Evolutionary conservation across 352 stramenopile species (phyloP).

Genomic region (Pythium brachiatum): DNA sequence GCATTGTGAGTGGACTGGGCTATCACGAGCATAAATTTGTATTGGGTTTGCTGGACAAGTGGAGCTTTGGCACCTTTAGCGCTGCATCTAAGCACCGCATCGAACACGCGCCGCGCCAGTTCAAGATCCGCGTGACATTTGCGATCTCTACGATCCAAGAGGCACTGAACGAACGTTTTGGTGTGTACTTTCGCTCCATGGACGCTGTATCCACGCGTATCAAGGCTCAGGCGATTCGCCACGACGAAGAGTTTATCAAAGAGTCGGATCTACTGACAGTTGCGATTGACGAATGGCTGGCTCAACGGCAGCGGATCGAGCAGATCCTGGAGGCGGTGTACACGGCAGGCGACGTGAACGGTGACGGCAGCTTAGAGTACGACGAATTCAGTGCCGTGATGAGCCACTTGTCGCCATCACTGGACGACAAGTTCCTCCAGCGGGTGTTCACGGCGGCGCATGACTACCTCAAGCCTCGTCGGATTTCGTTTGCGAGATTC

Average conservation of each 20-base stretch:
- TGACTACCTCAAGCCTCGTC: constrained; percentile 50
- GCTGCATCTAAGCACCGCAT: constrained; percentile 53
- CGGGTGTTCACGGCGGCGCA: constrained; percentile 59
- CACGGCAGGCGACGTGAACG: constrained; percentile 60
- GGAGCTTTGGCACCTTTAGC: constrained; percentile 58
- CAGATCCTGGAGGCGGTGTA: constrained; percentile 76
- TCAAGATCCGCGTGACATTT: constrained; percentile 56
- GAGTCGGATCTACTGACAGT: constrained; percentile 59
- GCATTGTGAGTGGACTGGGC: constrained; percentile 56
- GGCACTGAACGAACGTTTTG: constrained; percentile 57
- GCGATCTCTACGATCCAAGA: constrained; percentile 54
- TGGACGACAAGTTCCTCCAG: constrained; percentile 58
- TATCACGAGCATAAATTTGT: constrained; percentile 80
- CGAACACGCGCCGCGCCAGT: constrained; percentile 47
- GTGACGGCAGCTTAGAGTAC: constrained; percentile 64
- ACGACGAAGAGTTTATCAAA: constrained; percentile 61
- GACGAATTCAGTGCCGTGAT: constrained; percentile 74
- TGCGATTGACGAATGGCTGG: constrained; percentile 58
- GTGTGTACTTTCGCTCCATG: constrained; percentile 54
- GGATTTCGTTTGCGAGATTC: constrained; percentile 64
- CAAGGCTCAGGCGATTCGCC: constrained; percentile 30
- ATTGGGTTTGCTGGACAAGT: constrained; percentile 57
- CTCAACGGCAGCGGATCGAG: constrained; percentile 49
- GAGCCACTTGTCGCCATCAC: constrained; percentile 43
- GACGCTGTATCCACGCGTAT: constrained; percentile 44